A percentile compares a stretch with the other conserved stretches of the same genome.
Evolutionary conservation across 2,329 filamentous ascomycete species (phyloP).

Genomic region (Parastagonospora avenae): DNA sequence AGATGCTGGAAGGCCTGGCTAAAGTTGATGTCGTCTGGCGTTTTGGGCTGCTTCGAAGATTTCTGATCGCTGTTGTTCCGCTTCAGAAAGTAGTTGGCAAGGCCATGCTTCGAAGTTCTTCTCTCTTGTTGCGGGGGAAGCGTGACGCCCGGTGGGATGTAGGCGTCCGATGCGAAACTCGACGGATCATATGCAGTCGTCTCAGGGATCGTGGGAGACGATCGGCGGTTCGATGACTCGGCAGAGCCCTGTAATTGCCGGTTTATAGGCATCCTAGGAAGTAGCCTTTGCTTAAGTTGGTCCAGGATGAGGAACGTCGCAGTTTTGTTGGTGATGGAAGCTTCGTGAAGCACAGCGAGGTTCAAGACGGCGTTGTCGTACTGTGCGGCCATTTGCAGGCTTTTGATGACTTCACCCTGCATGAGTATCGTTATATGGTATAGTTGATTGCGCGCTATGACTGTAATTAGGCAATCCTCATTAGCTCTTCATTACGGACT

Average conservation of each 20-base stretch:
- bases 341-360: slow-evolving; percentile 42
- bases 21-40: slow-evolving; percentile 17
- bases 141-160: slow-evolving; percentile 25
- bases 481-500: slow-evolving; percentile 10
- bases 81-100: slow-evolving; percentile 30
- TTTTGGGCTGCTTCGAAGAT: slow-evolving; percentile 8
- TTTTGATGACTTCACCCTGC: slow-evolving; percentile 48
- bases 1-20: slow-evolving; percentile 30
- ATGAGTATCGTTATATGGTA: slow-evolving; percentile 47
- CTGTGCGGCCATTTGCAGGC: slow-evolving; percentile 45
- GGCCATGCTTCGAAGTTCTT: slow-evolving; percentile 17
- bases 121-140: slow-evolving; percentile 13
- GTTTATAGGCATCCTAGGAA: slow-evolving; percentile 26
- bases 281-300: slow-evolving; percentile 46
- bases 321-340: slow-evolving; percentile 42
- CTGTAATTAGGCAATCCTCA: slow-evolving; percentile 21
- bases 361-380: slow-evolving; percentile 33
- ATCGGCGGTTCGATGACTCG: slow-evolving; percentile 9
- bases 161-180: not conserved
- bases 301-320: slow-evolving; percentile 42
- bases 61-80: slow-evolving; percentile 14
- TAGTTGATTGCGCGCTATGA: slow-evolving; percentile 43
- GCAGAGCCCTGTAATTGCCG: slow-evolving; percentile 16
- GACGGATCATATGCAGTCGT: slow-evolving; percentile 3
- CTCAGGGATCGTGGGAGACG: slow-evolving; percentile 20